phyloP scores from a whole-genome alignment of 495 filamentous ascomycete species.

The Melanomma pulvis-pyrius region DNA sequence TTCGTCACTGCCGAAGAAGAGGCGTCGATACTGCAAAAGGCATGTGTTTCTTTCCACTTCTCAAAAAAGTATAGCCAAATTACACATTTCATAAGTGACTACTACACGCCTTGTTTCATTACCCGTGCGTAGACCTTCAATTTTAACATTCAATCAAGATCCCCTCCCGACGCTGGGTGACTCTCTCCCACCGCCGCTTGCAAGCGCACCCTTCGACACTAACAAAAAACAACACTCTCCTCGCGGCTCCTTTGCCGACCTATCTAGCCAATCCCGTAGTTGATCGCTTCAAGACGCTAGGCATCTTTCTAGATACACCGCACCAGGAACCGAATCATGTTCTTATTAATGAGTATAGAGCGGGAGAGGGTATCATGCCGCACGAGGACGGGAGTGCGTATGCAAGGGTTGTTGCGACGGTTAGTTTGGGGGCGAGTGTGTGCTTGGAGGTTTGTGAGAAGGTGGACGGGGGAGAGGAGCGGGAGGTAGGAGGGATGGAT shows the following conservation, averaged over 20 bases:
- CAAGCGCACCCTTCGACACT: slow-evolving; percentile 89
- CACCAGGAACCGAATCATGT: slow-evolving; percentile 85
- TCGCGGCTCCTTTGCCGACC: slow-evolving; percentile 70
- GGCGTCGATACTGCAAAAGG: slow-evolving; percentile 65
- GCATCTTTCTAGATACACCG: slow-evolving; percentile 70
- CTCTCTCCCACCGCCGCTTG: slow-evolving; percentile 80
- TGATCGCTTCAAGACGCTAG: slow-evolving; percentile 61
- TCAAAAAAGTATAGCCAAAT: not conserved
- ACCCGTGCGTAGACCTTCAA: too few species aligned
- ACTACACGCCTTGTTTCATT: too few species aligned
- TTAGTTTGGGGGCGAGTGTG: slow-evolving; percentile 76
- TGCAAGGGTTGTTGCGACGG: slow-evolving; percentile 82
- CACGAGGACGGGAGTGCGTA: slow-evolving; percentile 94
- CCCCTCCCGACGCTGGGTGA: slow-evolving; percentile 68
- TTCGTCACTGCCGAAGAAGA: slow-evolving; percentile 85
- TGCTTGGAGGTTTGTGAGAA: slow-evolving; percentile 80
- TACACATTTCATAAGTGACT: too few species aligned
- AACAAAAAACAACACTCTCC: slow-evolving; percentile 69
- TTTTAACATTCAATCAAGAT: slow-evolving; percentile 39
- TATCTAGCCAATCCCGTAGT: slow-evolving; percentile 77
- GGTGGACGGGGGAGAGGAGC: slow-evolving; percentile 34
- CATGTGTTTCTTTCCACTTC: not conserved
- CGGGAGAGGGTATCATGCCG: slow-evolving; percentile 91
- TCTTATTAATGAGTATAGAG: slow-evolving; percentile 86
- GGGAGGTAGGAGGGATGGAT: too few species aligned